Evolutionary conservation across 106 monocot species (phyloP), one percentile per base, ranked within the genome.

Genomic region (Triglochin maritima): DNA sequence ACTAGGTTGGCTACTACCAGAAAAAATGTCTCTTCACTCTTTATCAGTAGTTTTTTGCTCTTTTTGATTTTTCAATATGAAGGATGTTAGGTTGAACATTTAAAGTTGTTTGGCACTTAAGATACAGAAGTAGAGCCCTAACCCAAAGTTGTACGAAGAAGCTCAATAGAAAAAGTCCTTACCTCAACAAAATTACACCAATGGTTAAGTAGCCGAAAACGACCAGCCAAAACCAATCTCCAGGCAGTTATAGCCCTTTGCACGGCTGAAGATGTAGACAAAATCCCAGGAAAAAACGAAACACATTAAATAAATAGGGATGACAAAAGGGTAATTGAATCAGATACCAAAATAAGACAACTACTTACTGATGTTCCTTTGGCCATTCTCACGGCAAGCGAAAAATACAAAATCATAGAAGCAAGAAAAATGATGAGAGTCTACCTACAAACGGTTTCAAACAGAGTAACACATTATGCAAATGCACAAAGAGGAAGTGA

Each of bases 321-420:
- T 29, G 1, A 29, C 29, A 29, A 29, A 29, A 29, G 29, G 1
- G 29, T 0, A 29, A 29, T 29, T 29, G 29, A 29, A 29, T 29
- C 29, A 29, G 29, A 29, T 0, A 29, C 29, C 29, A 29, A 43
- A 29, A 9, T 2, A 63, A 61, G 57, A 14, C 60, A 76, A 65
- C 48, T 46, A 60, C 81, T 80, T 86, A 93, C 93, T 59, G 65
- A 93, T 86, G 54, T 76, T 93, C 66, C 86, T 93, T 75, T 93
- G 93, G 11, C 93, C 89, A 69, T 86, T 84, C 74, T 89, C 84
- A 62, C 89, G 89, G 66, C 86, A 93, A 61, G 82, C 66, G 71
- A 89, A 89, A 78, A 86, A 93, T 63, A 89, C 86, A 82, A 93
- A 93, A 78, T 82, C 81, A 75, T 93, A 93, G 69, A 93, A 93